phyloP scores from a whole-genome alignment of 2,329 filamentous ascomycete species.

The Penicillium sp. region DNA sequence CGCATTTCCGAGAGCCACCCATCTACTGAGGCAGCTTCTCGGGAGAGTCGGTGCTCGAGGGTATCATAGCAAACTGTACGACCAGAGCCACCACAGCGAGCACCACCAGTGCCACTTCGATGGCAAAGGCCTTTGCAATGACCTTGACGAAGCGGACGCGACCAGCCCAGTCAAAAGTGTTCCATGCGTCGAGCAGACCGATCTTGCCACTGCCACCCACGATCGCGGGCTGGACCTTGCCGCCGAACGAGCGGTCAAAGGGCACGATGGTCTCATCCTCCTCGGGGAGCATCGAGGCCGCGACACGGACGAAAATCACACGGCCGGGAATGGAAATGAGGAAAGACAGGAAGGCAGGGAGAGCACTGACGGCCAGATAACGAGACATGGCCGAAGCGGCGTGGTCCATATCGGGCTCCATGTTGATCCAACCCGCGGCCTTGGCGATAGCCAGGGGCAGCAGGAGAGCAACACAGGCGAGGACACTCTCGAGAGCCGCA shows the following conservation, averaged over 20 bases:
- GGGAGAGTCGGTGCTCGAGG: constrained; percentile 1
- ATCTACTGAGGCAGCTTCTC: background rate
- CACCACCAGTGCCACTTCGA: constrained; percentile 51
- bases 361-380: constrained; percentile 32
- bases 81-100: constrained; percentile 52
- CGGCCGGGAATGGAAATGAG: constrained; percentile 71
- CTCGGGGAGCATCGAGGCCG: constrained; percentile 80
- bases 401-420: constrained; percentile 35
- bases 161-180: constrained; percentile 69
- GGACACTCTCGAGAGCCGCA: constrained; percentile 59
- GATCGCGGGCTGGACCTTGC: constrained; percentile 70
- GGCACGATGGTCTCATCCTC: constrained; percentile 81
- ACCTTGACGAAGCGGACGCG: constrained; percentile 72
- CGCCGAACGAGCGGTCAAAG: constrained; percentile 83
- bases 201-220: constrained; percentile 71
- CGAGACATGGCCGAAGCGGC: constrained; percentile 39
- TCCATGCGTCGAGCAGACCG: constrained; percentile 74
- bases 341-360: constrained; percentile 52
- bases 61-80: constrained; percentile 51
- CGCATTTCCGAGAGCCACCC: background rate
- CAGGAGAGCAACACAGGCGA: constrained; percentile 49
- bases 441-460: constrained; percentile 48
- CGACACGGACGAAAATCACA: constrained; percentile 76
- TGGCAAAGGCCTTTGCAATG: constrained; percentile 67
- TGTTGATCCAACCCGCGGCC: constrained; percentile 42